phyloP scores from a whole-genome alignment of 1,284 basidiomycete genomes.

The Leccinum fallax region DNA sequence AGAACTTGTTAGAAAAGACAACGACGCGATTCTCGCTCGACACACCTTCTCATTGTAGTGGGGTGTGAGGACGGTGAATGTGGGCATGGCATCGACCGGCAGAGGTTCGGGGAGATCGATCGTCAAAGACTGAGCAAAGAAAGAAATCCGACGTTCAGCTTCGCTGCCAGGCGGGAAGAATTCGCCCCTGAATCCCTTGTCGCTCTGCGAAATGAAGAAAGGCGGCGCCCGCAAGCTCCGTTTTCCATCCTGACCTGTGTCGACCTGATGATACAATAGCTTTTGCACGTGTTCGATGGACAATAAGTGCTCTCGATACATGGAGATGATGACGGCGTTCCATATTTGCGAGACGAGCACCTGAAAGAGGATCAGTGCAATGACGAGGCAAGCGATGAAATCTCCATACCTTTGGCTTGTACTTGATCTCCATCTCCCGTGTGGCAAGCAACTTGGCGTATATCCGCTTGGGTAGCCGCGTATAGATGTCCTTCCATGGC shows the following conservation, averaged over 20 bases:
- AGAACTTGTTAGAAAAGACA: slow-evolving; percentile 12
- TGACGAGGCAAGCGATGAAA: not conserved
- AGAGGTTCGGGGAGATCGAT: slow-evolving; percentile 88
- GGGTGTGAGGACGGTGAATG: slow-evolving; percentile 93
- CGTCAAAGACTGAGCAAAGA: slow-evolving; percentile 94
- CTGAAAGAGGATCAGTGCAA: slow-evolving; percentile 40
- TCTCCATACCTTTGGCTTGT: slow-evolving; percentile 86
- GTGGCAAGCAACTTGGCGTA: slow-evolving; percentile 93
- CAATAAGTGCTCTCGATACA: slow-evolving; percentile 96
- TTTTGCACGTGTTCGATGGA: slow-evolving; percentile 97
- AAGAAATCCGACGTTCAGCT: slow-evolving; percentile 93
- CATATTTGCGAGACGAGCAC: slow-evolving; percentile 96
- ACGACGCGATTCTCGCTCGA: not conserved
- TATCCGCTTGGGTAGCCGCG: slow-evolving; percentile 90
- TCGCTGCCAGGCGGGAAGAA: slow-evolving; percentile 94
- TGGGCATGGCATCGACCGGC: slow-evolving; percentile 95
- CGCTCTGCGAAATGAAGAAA: slow-evolving; percentile 92
- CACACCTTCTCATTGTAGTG: slow-evolving; percentile 93
- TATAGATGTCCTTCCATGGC: slow-evolving; percentile 95
- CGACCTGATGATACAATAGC: slow-evolving; percentile 92
- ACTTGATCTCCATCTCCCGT: slow-evolving; percentile 92
- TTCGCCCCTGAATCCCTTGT: slow-evolving; percentile 82
- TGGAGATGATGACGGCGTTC: slow-evolving; percentile 99
- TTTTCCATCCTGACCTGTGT: slow-evolving; percentile 79
- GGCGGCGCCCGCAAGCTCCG: slow-evolving; percentile 89